phyloP scores from a whole-genome alignment of 78 protist species.

The Tieghemostelium lacteum region DNA sequence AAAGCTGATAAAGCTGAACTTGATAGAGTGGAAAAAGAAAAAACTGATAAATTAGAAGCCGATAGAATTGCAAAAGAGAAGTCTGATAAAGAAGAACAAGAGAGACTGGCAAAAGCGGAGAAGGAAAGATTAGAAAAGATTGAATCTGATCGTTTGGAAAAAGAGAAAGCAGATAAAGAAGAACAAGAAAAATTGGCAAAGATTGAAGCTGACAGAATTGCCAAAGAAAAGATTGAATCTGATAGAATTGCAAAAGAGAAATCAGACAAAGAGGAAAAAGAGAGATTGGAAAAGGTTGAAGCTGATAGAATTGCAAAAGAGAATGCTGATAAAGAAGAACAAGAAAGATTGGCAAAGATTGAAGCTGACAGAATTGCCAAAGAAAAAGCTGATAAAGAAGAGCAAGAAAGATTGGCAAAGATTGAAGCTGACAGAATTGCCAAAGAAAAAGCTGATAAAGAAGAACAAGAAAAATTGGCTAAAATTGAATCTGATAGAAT shows the following conservation, averaged over 20 bases:
- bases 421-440: constrained; percentile 3
- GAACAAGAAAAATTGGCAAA: neutral
- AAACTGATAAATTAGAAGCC: too few relatives aligned
- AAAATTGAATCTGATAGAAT: constrained; percentile 1
- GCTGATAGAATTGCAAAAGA: neutral
- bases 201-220: neutral
- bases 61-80: constrained; percentile 11
- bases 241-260: constrained; percentile 12
- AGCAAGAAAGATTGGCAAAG: neutral
- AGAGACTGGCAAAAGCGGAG: constrained; percentile 2
- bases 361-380: neutral
- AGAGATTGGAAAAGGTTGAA: neutral
- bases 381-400: neutral
- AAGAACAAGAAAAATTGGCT: constrained; percentile 6
- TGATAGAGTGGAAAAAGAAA: constrained; percentile 29
- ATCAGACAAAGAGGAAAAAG: neutral
- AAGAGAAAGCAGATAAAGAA: neutral
- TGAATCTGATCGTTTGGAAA: neutral
- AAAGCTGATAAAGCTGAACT: neutral
- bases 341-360: neutral
- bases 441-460: constrained; percentile 2
- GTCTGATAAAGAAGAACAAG: constrained; percentile 9
- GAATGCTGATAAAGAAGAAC: constrained; percentile 6
- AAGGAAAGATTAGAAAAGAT: neutral
- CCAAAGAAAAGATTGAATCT: neutral